Conservation (phyloP, 2,329 filamentous ascomycete species). For the Fusarium nisikadoi region DNA sequence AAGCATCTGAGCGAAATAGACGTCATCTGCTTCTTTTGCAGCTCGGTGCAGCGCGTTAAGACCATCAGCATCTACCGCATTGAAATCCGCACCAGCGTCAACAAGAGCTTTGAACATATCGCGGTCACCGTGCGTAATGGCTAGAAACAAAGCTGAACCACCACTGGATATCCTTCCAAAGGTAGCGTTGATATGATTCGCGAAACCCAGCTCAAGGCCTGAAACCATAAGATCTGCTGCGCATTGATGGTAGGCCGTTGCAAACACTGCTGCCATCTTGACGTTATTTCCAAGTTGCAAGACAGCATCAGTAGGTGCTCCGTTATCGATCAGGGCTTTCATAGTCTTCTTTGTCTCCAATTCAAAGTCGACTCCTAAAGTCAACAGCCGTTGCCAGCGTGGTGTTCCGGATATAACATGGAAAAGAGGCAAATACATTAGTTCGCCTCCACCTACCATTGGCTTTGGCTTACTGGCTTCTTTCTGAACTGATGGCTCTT, state of each 20-base stretch:
- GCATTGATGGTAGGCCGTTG: conserved; percentile 1
- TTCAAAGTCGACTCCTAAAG: background rate
- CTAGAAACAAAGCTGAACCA: background rate
- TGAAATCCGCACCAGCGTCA: background rate
- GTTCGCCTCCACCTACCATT: background rate
- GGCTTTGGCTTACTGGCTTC: background rate
- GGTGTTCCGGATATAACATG: background rate
- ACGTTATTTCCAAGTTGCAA: background rate
- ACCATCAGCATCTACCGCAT: background rate
- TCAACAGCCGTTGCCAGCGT: background rate
- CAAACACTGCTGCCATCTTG: background rate
- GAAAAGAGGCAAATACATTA: conserved; percentile 4
- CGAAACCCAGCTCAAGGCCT: background rate
- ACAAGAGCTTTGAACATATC: background rate
- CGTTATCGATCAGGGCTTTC: background rate
- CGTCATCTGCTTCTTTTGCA: background rate
- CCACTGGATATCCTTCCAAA: background rate
- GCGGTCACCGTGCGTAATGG: background rate
- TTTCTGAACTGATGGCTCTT: background rate
- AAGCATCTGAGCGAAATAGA: background rate
- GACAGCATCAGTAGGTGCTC: background rate
- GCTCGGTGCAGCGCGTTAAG: background rate
- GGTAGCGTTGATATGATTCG: background rate
- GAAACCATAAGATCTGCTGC: background rate
- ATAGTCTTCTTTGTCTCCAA: background rate